Base-by-base conservation (phyloP, 768 basidiomycete genomes). In the Collybiopsis luxurians region DNA sequence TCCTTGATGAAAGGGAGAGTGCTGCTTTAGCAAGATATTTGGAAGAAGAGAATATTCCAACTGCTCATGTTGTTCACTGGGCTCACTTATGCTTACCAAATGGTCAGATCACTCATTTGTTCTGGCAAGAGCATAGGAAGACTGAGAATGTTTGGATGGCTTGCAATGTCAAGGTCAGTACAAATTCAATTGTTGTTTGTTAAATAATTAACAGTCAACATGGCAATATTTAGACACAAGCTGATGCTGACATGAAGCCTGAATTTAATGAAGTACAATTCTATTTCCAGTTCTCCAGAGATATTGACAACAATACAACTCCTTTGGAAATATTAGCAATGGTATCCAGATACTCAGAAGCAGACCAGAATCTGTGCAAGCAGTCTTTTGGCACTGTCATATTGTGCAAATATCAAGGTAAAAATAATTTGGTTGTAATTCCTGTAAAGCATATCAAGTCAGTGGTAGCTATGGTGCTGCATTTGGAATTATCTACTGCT, bases 391-490 rank as follows among this genome's bases (percentile, higher is more conserved):
- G 56, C 23, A 63, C 68, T 47, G 56, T 76, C 5, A 24, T 19
- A 19, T 48, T 19, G 24, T 56, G 42, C n/a, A 34, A 38, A 21
- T 27, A 24, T 24, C 24, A 28, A 26, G 13, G 45, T 2, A 11
- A 13, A 11, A 34, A 45, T 24, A 47, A 54, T 21, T 40, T 47
- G 7, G 66, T 60, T 48, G 60, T 77, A 23, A 42, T 61, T 4
- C n/a, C 58, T 27, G 11, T 51, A 2, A 53, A 64, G 3, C 74
- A 73, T 62, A 62, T 67, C 11, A 55, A 49, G 2, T 76, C 74
- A 57, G 52, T 56, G 23, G 61, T 64, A 1, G 60, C 57, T 52
- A 76, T 75, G 56, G 27, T 58, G 0, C 57, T 53, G 2, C 61
- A 63, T 10, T 66, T 67, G 42, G 57, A 64, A n/a, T 43, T 49